Evolutionary conservation across 2,329 filamentous ascomycete genomes (phyloP).

Genomic region (Thielaviopsis euricoi): DNA sequence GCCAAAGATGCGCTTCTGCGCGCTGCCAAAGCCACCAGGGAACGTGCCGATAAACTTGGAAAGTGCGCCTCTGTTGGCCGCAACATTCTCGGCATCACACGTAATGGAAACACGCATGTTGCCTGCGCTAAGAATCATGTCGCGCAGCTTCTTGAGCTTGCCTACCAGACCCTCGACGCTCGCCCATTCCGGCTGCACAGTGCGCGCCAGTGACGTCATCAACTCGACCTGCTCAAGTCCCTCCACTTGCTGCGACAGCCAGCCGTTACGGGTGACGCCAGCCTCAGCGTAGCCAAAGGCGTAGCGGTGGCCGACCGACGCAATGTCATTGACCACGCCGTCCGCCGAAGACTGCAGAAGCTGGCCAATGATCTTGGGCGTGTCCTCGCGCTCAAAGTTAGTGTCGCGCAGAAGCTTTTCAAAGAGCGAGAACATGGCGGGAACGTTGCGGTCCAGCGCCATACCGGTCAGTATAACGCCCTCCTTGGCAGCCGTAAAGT

Average conservation of each 20-base stretch:
- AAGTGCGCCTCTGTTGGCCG: slow-evolving; percentile 54
- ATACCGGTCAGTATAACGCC: slow-evolving; percentile 74
- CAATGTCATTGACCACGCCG: slow-evolving; percentile 80
- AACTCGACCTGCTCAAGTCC: slow-evolving; percentile 85
- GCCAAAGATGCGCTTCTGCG: slow-evolving; percentile 3
- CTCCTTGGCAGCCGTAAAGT: slow-evolving; percentile 56
- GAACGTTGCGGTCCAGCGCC: slow-evolving; percentile 77
- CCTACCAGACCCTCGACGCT: slow-evolving; percentile 57
- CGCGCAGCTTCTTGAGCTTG: slow-evolving; percentile 75
- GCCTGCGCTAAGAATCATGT: slow-evolving; percentile 52
- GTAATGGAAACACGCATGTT: slow-evolving; percentile 69
- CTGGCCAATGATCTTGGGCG: slow-evolving; percentile 68
- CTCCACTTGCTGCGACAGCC: slow-evolving; percentile 65
- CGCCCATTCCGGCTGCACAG: slow-evolving; percentile 43
- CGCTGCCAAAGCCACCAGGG: not conserved
- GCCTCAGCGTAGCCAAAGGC: slow-evolving; percentile 74
- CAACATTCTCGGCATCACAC: slow-evolving; percentile 59
- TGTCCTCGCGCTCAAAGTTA: slow-evolving; percentile 71
- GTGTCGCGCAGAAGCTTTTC: slow-evolving; percentile 70
- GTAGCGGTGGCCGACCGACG: slow-evolving; percentile 75
- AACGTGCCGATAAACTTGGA: slow-evolving; percentile 36
- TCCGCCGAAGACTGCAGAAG: slow-evolving; percentile 75
- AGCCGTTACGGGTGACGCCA: slow-evolving; percentile 54
- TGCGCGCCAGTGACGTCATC: slow-evolving; percentile 58
- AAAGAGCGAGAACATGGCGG: slow-evolving; percentile 78